Conservation (phyloP, 768 basidiomycete species). For the Serpula lacrymans region DNA sequence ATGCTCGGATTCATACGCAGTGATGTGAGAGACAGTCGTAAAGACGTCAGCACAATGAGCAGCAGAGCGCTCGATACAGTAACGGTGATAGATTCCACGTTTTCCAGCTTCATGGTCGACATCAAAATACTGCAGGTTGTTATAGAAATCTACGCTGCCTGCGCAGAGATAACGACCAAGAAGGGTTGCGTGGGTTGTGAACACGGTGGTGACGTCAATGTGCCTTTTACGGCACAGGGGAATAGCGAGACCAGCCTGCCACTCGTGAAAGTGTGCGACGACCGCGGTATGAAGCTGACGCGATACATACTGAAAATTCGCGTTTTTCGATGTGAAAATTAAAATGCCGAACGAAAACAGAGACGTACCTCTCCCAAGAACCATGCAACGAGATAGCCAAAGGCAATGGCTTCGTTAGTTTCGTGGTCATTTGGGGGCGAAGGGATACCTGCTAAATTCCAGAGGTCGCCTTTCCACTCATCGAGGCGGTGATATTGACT, state of each 20-base stretch:
- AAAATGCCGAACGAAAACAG: constrained; percentile 9
- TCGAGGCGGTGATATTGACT: constrained; percentile 84
- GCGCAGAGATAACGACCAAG: constrained; percentile 98
- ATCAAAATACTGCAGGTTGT: constrained; percentile 98
- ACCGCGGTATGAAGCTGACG: constrained; percentile 83
- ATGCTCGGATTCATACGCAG: constrained; percentile 96
- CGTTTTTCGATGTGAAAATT: constrained; percentile 6
- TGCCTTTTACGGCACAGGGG: constrained; percentile 94
- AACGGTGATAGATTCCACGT: constrained; percentile 96
- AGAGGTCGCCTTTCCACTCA: constrained; percentile 98
- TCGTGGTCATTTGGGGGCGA: constrained; percentile 95
- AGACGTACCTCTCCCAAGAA: constrained; percentile 92
- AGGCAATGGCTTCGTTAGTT: constrained; percentile 97
- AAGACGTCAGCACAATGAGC: constrained; percentile 98
- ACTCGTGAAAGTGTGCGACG: constrained; percentile 98
- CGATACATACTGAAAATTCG: constrained; percentile 60
- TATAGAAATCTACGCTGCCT: constrained; percentile 98
- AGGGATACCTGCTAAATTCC: constrained; percentile 98
- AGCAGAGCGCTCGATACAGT: constrained; percentile 95
- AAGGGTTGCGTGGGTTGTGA: constrained; percentile 97
- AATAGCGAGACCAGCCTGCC: constrained; percentile 97
- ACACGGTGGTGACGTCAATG: constrained; percentile 97
- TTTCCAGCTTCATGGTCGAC: constrained; percentile 99
- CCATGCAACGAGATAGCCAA: constrained; percentile 98
- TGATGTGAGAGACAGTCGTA: constrained; percentile 97